Base-by-base conservation (phyloP, 805 yeast genomes). In the Wickerhamiella occidentalis region DNA sequence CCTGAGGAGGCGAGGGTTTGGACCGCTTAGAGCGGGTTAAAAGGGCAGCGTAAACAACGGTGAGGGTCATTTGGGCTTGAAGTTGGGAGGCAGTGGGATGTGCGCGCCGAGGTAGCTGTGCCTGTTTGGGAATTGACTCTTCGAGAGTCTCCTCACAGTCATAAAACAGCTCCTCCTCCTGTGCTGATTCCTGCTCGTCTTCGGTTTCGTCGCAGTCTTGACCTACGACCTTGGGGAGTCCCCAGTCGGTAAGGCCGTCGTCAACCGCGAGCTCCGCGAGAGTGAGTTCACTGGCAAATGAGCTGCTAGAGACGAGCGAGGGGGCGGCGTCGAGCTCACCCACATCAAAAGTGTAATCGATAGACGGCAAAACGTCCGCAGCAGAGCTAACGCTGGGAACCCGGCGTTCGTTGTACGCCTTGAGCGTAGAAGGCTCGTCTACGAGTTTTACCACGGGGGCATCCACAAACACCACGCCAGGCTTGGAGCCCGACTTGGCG, bases 211-310 rank as follows among this genome's bases (percentile, higher is more conserved):
- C 56, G 8, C 28, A 49, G 5, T 19, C 19, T 9, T 45, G 50
- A 11, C 41, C 52, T n/a, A 56, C 37, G 21, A 49, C 52, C 50
- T 53, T 57, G 28, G 64, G 64, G 5, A 61, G 53, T 1, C 64
- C 64, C 64, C 64, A 61, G 13, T 52, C 55, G 11, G 58, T 54
- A 6, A 61, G 51, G 4, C 62, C 63, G 25, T 59, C 62, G 35
- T 60, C 63, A 3, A 55, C 55, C 2, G 51, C 48, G 28, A 40
- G 19, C 18, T 52, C 54, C 3, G 54, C 48, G 25, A 45, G 49
- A 23, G 49, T 45, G 37, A 52, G 47, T 40, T 23, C 36, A 36
- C 48, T 22, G 38, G 51, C 37, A 11, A 23, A 28, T 2, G 50
- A 47, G 45, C 42, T 30, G 45, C 47, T 49, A 19, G 43, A 21